Conservation (phyloP, 2,329 filamentous ascomycete species). For the Juglanconis oblonga region DNA sequence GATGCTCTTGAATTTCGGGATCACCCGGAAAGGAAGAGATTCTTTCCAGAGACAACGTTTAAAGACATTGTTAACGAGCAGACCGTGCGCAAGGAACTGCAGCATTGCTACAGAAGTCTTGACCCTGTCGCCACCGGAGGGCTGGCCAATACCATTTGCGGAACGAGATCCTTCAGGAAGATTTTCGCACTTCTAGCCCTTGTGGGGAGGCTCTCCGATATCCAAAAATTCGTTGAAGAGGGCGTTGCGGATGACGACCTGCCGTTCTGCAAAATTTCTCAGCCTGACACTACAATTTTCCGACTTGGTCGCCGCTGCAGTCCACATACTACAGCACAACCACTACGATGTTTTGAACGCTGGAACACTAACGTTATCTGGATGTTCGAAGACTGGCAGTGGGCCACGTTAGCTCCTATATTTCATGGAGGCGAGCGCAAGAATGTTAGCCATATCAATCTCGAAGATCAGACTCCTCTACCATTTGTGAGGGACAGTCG, state of each 20-base stretch:
- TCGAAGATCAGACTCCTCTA: neutral
- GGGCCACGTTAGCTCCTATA: constrained; percentile 15
- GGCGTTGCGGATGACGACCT: constrained; percentile 4
- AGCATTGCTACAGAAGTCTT: neutral
- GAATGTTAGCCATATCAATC: too few species aligned
- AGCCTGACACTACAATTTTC: neutral
- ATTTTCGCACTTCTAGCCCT: neutral
- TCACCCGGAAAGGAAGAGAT: neutral
- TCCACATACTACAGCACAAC: neutral
- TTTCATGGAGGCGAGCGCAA: neutral
- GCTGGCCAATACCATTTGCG: too few species aligned
- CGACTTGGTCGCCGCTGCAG: neutral
- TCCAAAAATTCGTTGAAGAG: neutral
- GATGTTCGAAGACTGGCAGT: constrained; percentile 20
- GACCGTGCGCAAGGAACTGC: neutral
- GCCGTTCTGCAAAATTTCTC: neutral
- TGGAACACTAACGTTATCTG: too few species aligned
- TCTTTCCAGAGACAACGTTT: neutral
- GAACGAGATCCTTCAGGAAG: neutral
- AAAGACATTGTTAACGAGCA: neutral
- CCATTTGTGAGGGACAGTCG: constrained; percentile 1
- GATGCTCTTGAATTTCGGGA: too few species aligned
- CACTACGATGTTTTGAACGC: neutral
- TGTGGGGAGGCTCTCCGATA: neutral
- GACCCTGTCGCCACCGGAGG: neutral